A percentile compares a stretch with the other conserved stretches of the same genome.
phyloP scores from a whole-genome alignment of 2,329 filamentous ascomycete species.

The Aureobasidium sp. region DNA sequence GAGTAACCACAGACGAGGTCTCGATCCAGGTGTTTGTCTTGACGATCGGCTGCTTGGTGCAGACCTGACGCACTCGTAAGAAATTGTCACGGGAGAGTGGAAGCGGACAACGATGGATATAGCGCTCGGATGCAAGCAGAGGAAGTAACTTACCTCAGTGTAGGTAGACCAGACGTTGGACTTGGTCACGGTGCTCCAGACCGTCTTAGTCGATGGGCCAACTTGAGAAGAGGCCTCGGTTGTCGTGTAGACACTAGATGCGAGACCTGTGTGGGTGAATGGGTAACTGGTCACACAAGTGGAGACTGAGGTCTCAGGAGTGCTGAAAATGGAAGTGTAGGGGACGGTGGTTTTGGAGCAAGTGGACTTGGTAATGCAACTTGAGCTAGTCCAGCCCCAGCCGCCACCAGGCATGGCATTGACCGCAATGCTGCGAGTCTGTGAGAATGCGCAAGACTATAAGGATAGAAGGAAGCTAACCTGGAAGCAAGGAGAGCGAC shows the following conservation, averaged over 20 bases:
- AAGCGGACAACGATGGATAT: neutral
- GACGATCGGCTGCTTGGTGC: neutral
- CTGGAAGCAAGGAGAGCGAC: constrained; percentile 11
- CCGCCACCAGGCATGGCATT: constrained; percentile 6
- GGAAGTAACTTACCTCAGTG: neutral
- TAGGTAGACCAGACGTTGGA: neutral
- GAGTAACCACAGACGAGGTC: neutral
- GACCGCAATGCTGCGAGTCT: neutral
- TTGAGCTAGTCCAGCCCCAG: neutral
- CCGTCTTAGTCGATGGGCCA: neutral
- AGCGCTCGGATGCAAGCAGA: neutral
- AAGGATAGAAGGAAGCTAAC: neutral
- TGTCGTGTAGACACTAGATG: neutral
- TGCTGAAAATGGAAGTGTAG: neutral
- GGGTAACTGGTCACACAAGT: constrained; percentile 11
- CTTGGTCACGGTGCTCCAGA: neutral
- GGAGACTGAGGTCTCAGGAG: neutral
- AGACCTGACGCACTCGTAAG: neutral
- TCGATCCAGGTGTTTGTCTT: neutral
- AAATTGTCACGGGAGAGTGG: neutral
- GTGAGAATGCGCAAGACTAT: neutral
- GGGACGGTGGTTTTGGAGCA: neutral
- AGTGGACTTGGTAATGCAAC: constrained; percentile 14
- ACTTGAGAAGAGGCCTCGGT: neutral
- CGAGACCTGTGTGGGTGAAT: neutral